Evolutionary conservation across 179 eudicot species (phyloP), one percentile per base, ranked within the genome.

Genomic region (Camellia oleifera): DNA sequence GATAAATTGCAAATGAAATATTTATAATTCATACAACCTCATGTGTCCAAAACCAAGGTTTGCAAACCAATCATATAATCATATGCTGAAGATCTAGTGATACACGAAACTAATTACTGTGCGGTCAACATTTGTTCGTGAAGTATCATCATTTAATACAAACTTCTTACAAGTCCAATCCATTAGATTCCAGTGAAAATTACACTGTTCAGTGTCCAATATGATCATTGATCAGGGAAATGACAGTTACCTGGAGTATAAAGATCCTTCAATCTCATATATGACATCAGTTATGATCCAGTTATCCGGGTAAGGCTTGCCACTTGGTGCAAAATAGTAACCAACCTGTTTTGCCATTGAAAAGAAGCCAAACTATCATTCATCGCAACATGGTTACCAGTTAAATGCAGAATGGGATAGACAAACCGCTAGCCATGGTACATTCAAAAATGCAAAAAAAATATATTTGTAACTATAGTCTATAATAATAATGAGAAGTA

Each of bases 281-380:
- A 94, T 87, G 78, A 92, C 83, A 87, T 95, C 99, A 81, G 99
- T 95, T 83, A 91, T 84, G 76, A 95, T 95, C 99, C 99, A 95
- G 87, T 95, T 95, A 83, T 95, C 99, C 77, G 99, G 99, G 79
- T 95, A 95, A 77, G 98, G 97, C 92, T 95, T 95, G 85, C 98
- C 99, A 82, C 99, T 95, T 44, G 98, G 98, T 69, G 99, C 99
- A 83, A 92, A 91, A 89, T 95, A 94, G 88, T 95, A 95, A 76
- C 99, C 98, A 78, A 95, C 98, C 99, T 95, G 91, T 81, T 89
- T 84, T 78, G 78, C 85, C 85, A 86, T 78, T 15, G 83, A 85
- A 85, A 89, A 91, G 88, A 88, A 76, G 83, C 86, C 83, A 84
- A 83, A 83, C 84, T 81, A 88, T 90, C 86, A 85, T 68, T 79